Conservation (phyloP, 2,329 filamentous ascomycete species). For the Chaetomiaceae sp. region DNA sequence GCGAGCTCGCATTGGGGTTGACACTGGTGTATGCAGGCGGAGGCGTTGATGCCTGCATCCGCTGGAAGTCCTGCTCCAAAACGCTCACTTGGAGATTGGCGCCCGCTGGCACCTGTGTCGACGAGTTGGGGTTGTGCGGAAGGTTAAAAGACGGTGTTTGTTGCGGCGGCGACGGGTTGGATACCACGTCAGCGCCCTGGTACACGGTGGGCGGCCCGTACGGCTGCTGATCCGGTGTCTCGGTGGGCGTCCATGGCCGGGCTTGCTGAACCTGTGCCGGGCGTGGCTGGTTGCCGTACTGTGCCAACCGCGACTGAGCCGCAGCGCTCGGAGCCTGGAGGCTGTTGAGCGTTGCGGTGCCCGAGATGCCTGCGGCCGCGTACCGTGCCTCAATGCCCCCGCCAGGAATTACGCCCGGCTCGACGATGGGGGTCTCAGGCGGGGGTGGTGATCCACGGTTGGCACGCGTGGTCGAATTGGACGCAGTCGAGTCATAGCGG, state of each 20-base stretch:
- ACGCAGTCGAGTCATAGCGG: constrained; percentile 73
- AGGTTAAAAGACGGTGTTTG: constrained; percentile 38
- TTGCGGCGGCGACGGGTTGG: constrained; percentile 49
- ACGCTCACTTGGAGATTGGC: constrained; percentile 55
- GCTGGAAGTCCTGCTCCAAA: constrained; percentile 80
- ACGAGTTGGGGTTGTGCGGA: constrained; percentile 36
- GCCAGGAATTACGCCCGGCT: constrained; percentile 61
- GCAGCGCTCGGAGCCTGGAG: constrained; percentile 67
- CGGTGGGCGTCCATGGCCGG: constrained; percentile 92
- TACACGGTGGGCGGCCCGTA: constrained; percentile 90
- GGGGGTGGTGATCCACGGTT: constrained; percentile 90
- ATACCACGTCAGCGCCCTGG: constrained; percentile 71
- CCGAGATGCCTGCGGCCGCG: constrained; percentile 84
- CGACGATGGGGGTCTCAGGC: constrained; percentile 81
- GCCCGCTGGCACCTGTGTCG: constrained; percentile 26
- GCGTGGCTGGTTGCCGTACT: constrained; percentile 58
- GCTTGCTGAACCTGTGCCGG: constrained; percentile 33
- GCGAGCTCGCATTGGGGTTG: constrained; percentile 47
- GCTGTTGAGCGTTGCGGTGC: constrained; percentile 72
- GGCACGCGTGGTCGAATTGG: constrained; percentile 86
- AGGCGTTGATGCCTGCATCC: constrained; percentile 74
- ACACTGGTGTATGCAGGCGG: constrained; percentile 94
- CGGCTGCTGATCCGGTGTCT: constrained; percentile 75
- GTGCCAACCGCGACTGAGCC: constrained; percentile 71
- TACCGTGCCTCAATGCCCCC: constrained; percentile 88